Percentiles rank a stretch among this genome's conserved stretches.
These are phyloP conservation scores for Ostreobium quekettii DNA, from an alignment of 139 green algal species.

Conservation along the genomic window DNA sequence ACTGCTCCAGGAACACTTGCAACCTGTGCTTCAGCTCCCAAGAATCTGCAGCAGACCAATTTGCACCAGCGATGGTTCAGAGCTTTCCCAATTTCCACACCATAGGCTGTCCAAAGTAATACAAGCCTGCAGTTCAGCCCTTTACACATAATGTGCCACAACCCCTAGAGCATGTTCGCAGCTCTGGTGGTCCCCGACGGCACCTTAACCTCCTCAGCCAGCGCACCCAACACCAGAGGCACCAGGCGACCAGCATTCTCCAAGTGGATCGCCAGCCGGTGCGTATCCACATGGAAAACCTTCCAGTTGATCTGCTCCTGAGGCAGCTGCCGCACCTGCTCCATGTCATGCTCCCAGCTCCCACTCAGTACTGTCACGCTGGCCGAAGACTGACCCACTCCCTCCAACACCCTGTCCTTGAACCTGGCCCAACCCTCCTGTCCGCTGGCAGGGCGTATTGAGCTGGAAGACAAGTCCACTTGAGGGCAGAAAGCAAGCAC, in stretches of 20 bases:
- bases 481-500: slow-evolving; percentile 84
- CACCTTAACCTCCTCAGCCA: too few relatives aligned
- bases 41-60: too few relatives aligned
- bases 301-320: slow-evolving; percentile 24
- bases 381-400: slow-evolving; percentile 21
- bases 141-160: too few relatives aligned
- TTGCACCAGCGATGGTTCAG: too few relatives aligned
- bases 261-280: slow-evolving; percentile 70
- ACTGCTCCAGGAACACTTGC: too few relatives aligned
- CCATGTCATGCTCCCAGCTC: slow-evolving; percentile 72
- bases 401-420: slow-evolving; percentile 27
- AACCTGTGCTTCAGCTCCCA: too few relatives aligned
- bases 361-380: slow-evolving; percentile 27
- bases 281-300: slow-evolving; percentile 50
- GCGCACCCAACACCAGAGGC: too few relatives aligned
- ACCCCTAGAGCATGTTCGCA: too few relatives aligned
- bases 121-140: too few relatives aligned
- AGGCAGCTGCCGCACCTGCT: slow-evolving; percentile 49
- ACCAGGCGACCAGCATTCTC: slow-evolving; percentile 44
- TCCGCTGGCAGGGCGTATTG: not conserved
- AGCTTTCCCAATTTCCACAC: too few relatives aligned
- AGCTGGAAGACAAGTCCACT: slow-evolving; percentile 30
- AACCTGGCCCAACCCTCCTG: slow-evolving; percentile 18
- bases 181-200: too few relatives aligned
- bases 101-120: too few relatives aligned